Evolutionary conservation across 2,329 filamentous ascomycete species (phyloP), one percentile per base, ranked within the genome.

Genomic region (Lojkania enalia): DNA sequence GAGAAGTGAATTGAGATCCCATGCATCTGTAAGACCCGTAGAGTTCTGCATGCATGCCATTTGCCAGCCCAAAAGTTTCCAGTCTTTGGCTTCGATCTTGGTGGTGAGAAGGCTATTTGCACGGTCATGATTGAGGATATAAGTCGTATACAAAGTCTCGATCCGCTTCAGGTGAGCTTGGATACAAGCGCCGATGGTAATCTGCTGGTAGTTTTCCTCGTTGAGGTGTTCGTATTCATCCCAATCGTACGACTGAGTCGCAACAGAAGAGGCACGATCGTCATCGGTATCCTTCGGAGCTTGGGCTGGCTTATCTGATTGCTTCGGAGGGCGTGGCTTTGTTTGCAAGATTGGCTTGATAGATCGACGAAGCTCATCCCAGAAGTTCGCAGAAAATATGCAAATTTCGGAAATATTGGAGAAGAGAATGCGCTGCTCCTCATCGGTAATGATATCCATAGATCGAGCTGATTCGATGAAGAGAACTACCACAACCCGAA

Each of bases 401-500:
- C 95, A 89, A 44, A 99, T 85, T 59, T 96, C 87, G 58, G 94
- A 88, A 3, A 88, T 91, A 63, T 99, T 99, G 51, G 90, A 86
- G 69, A 99, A 99, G 13, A 99, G 83, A 11, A 88, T 79, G 64
- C 91, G 95, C 59, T 95, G 85, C 51, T 95, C 95, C 52, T 92
- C 88, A 31, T 82, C 75, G 32, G 87, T 88, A 20, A 96, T 80
- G 52, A 90, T 83, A 6, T 89, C 83, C 52, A 89, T 83, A 6
- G 89, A 83, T 44, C 87, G 84, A 1, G 90, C 88, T 0, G 94
- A 97, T 32, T 89, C 90, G 70, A 95, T 95, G 77, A 97, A 99
- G 42, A 99, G 97, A 63, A 97, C 91, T 62, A 95, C 90, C 2
- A 96, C 87, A 41, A 99, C 92, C 66, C 91, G 96, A 89, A 99